A percentile compares a stretch with the other conserved stretches of the same genome.
phyloP scores from a whole-genome alignment of 768 basidiomycete species.

The Sporobolomyces roseus region DNA sequence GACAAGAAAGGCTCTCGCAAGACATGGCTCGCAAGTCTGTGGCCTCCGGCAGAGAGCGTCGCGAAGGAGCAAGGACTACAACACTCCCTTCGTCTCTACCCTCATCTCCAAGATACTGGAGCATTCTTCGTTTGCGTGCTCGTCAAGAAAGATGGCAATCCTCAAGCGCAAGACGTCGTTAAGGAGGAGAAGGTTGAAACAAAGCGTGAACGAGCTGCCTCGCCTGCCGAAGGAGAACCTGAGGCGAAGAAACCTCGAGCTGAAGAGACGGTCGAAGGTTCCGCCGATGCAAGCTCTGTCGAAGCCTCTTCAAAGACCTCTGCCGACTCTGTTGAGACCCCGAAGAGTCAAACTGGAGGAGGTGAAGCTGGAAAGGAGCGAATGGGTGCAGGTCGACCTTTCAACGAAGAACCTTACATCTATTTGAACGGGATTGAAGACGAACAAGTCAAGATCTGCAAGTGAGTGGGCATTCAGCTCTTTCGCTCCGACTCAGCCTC shows the following conservation, averaged over 20 bases:
- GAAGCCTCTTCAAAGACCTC: no score
- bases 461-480: conserved; percentile 55
- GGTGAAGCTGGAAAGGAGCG: conserved; percentile 10
- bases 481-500: background rate
- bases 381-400: conserved; percentile 47
- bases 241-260: conserved; percentile 27
- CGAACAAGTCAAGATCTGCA: conserved; percentile 65
- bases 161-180: background rate
- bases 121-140: conserved; percentile 96
- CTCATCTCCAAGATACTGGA: conserved; percentile 92
- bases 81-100: conserved; percentile 81
- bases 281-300: no score
- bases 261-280: background rate
- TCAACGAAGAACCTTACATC: conserved; percentile 89
- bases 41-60: conserved; percentile 65
- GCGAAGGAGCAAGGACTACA: conserved; percentile 59
- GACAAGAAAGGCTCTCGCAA: conserved; percentile 54
- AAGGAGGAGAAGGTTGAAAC: conserved; percentile 2
- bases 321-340: no score
- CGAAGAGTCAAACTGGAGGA: background rate
- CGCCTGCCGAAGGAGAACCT: conserved; percentile 32
- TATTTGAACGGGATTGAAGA: conserved; percentile 65
- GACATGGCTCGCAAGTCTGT: conserved; percentile 60
- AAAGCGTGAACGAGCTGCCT: conserved; percentile 25
- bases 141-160: conserved; percentile 46